Evolutionary conservation across 495 filamentous ascomycete genomes (phyloP), one percentile per base, ranked within the genome.

Genomic region (Penicillium coprophilum): DNA sequence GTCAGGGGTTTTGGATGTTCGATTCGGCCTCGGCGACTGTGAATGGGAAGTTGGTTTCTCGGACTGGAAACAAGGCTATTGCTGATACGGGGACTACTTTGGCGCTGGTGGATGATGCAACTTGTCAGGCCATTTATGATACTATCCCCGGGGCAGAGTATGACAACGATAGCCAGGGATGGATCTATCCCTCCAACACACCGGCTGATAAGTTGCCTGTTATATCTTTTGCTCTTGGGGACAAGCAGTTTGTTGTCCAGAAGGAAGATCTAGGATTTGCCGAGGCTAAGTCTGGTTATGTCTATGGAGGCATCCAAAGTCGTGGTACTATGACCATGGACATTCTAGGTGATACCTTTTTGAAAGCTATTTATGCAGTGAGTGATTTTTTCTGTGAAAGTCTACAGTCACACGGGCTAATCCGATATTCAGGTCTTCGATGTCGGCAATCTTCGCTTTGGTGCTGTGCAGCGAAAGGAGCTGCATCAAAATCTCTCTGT

Each of bases 11-110:
- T 72, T 92, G 89, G 89, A 71, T 80, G 71, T 85, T 92, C 65
- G 61, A 77, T 23, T 88, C 84, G 31, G 70, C 79, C 46, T 83
- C 82, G 11, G 80, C 77, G 34, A 79, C 78, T 5, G 73, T 92
- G 46, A 83, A 84, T 60, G 85, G 84, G 59, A 78, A 85, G 59
- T 74, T 75, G 7, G 68, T 89, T 46, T 20, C 66, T 4, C 77
- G 81, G 10, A 64, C 76, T n/a, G 79, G 78, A 24, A 92, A 91
- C 72, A 87, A 75, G n/a, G 87, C 89, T 50, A 90, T 92, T 55
- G 87, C 85, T 45, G 89, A 92, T 69, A 92, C 89, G 4, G 89
- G 87, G 55, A 91, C 88, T 34, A 88, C 87, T 2, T 79, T 92
- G 46, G 83, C 83, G 2, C 80, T 92, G 44, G 73, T 92, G 30